Conservation (phyloP, 106 monocot species). For the Dendrobium chrysotoxum region DNA sequence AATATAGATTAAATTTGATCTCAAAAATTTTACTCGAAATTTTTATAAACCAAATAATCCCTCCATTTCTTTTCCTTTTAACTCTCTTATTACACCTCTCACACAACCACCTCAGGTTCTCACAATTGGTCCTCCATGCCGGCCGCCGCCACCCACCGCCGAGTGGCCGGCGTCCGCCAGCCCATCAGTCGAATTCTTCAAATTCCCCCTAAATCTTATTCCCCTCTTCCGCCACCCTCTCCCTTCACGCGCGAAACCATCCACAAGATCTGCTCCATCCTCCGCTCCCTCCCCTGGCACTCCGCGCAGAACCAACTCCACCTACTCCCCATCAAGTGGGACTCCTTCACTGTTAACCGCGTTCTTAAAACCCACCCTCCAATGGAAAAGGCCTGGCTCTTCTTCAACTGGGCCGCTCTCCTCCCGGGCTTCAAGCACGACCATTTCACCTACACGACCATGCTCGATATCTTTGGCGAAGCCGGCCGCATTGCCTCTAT, state of each 20-base stretch:
- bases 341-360: constrained; percentile 72
- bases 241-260: constrained; percentile 46
- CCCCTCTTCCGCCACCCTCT: background rate
- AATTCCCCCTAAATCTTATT: background rate
- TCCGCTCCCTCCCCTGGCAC: constrained; percentile 58
- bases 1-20: too few relatives aligned
- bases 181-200: background rate
- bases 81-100: too few relatives aligned
- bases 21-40: too few relatives aligned
- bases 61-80: too few relatives aligned
- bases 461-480: constrained; percentile 90
- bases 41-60: too few relatives aligned
- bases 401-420: constrained; percentile 66
- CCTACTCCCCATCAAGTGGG: constrained; percentile 39
- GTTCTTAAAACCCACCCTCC: constrained; percentile 89
- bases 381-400: constrained; percentile 76
- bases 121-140: background rate
- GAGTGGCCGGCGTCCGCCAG: background rate
- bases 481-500: constrained; percentile 62
- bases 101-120: too few relatives aligned
- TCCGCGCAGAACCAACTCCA: constrained; percentile 30
- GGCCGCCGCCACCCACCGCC: background rate
- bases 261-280: constrained; percentile 41
- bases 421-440: constrained; percentile 67
- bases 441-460: constrained; percentile 87